A percentile compares a stretch with the other conserved stretches of the same genome.
These are phyloP conservation scores for Orbilia blumenaviensis DNA, from an alignment of 2,329 filamentous ascomycete species.

Conservation along the genomic window DNA sequence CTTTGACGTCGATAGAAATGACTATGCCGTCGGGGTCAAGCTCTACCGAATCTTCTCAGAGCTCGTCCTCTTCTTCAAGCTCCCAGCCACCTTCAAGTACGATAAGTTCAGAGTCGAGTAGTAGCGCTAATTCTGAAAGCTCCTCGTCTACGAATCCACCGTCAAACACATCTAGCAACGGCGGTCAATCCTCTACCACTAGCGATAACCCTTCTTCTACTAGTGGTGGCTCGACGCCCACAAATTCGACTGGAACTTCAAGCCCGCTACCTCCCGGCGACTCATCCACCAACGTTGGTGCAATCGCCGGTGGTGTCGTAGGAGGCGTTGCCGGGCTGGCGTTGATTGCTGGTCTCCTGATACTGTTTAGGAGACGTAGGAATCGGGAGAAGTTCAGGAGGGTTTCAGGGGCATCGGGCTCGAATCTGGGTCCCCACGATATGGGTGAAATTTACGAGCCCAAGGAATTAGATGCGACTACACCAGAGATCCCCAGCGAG, in stretches of 20 bases:
- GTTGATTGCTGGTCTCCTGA: conserved; percentile 62
- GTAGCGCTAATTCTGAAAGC: not conserved
- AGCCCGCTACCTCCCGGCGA: not conserved
- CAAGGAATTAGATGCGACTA: conserved; percentile 47
- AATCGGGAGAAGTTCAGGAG: conserved; percentile 14
- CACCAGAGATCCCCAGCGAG: conserved; percentile 39
- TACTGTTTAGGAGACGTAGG: conserved; percentile 61
- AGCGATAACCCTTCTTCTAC: conserved; percentile 9
- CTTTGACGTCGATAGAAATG: conserved; percentile 46
- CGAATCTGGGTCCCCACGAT: conserved; percentile 38
- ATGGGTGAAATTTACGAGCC: conserved; percentile 50
- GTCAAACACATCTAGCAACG: not conserved
- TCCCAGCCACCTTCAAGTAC: conserved; percentile 8
- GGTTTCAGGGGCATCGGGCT: conserved; percentile 22
- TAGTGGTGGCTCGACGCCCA: not conserved
- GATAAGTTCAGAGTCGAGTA: conserved; percentile 14
- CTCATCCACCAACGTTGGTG: conserved; percentile 60
- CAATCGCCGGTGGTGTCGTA: conserved; percentile 64
- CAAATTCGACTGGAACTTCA: conserved; percentile 1
- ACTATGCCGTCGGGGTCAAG: not conserved
- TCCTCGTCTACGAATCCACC: not conserved
- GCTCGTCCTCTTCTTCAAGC: not conserved
- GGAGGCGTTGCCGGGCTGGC: conserved; percentile 63
- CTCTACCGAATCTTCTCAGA: not conserved
- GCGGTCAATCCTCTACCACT: not conserved